These are phyloP conservation scores for Mycena amicta DNA, from an alignment of 768 basidiomycete genomes.

Conservation along the genomic window DNA sequence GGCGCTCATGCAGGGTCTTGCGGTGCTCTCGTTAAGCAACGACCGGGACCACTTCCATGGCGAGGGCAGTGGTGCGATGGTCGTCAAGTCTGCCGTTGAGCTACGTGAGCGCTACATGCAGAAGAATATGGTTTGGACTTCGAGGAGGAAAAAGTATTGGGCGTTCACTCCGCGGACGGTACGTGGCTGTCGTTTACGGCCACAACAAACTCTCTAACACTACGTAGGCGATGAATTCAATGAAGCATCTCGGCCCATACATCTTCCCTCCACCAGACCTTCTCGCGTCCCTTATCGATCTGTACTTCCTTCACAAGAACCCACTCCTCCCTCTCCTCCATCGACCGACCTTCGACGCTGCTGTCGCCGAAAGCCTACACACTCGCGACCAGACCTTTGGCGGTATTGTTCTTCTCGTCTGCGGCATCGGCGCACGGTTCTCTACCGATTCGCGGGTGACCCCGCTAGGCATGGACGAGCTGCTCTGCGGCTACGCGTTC, in stretches of 20 bases:
- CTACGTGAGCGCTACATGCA: not conserved
- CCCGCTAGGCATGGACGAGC: slow-evolving; percentile 2
- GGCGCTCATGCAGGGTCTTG: not conserved
- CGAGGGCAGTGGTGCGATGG: not conserved
- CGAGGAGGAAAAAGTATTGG: not conserved
- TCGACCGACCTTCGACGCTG: slow-evolving; percentile 47
- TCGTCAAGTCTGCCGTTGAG: not conserved
- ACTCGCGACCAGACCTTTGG: slow-evolving; percentile 41
- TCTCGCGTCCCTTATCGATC: not conserved
- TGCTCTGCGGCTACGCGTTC: slow-evolving; percentile 17
- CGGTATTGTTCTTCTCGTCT: slow-evolving; percentile 50
- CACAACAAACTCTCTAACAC: not conserved
- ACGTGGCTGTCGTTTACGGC: not conserved
- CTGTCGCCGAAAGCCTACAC: slow-evolving; percentile 40
- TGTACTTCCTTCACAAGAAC: slow-evolving; percentile 3
- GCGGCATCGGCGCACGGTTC: slow-evolving; percentile 41
- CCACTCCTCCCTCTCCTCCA: slow-evolving; percentile 48
- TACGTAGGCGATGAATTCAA: not conserved
- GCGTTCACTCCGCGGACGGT: not conserved
- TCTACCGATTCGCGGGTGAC: slow-evolving; percentile 46
- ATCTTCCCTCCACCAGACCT: slow-evolving; percentile 41
- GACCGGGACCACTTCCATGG: not conserved
- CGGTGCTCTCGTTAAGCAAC: not conserved
- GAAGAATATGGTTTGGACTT: not conserved
- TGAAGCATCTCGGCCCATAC: slow-evolving; percentile 20